Base-by-base conservation (phyloP, 208 protist species). In the Tritrichomonas musculus region DNA sequence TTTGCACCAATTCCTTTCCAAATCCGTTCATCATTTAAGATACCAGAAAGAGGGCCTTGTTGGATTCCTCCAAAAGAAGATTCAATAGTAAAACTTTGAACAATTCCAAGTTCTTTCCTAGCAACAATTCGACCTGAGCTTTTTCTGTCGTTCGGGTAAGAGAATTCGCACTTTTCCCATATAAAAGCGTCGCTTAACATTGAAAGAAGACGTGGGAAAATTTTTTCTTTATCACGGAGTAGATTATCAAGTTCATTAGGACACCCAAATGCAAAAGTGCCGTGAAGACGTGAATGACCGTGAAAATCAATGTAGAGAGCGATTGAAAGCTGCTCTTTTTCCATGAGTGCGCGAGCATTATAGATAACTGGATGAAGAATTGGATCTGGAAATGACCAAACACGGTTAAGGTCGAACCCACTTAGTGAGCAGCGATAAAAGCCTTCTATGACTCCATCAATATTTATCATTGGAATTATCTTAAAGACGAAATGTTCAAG, bases 371-470 rank as follows among this genome's bases (percentile, higher is more conserved):
- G 95, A 49, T 94, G 69, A 57, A 94, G 33, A n/a, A 55, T 30
- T 25, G 39, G 8, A 33, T 75, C 80, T 25, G 95, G 95, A 36
- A 94, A 49, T 0, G 5, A 53, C 96, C 98, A 99, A 94, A 98
- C 96, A 13, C 98, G 95, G 94, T 99, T 99, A 14, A 99, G 96
- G 95, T 99, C 98, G 50, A 96, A 93, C 13, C 98, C 98, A 25
- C 95, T 94, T 14, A 99, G 94, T 65, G 97, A 97, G 94, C 97
- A 98, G 75, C 98, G 97, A 95, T 99, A 98, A 95, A 99, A 99
- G 92, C 98, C 98, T 94, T 98, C 96, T 57, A 99, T 97, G 30
- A 99, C 98, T 47, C 98, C 98, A 94, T 99, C 98, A 11, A 97
- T 97, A 94, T 99, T 99, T 13, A 99, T 94, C 98, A 99, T 99